These are phyloP conservation scores for Zymoseptoria brevis DNA, from an alignment of 2,329 filamentous ascomycete species.

Conservation along the genomic window DNA sequence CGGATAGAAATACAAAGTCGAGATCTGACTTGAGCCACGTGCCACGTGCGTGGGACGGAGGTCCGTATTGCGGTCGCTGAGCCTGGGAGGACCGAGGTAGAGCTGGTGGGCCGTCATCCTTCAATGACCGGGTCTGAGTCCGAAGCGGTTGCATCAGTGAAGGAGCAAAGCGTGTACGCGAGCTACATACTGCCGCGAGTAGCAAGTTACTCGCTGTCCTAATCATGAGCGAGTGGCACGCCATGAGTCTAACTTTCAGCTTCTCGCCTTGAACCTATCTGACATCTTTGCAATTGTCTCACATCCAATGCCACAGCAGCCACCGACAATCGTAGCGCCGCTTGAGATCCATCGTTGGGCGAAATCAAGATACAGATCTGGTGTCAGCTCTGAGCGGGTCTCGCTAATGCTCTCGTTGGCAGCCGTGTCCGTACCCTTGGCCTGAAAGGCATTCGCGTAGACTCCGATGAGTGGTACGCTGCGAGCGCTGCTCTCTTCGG, in stretches of 20 bases:
- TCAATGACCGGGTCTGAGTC: too few relatives aligned
- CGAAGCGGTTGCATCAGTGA: too few relatives aligned
- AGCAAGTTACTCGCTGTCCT: background rate
- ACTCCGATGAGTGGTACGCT: background rate
- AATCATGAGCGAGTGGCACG: too few relatives aligned
- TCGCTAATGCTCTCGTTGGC: slow-evolving; percentile 1
- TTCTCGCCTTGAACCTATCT: background rate
- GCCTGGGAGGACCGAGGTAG: too few relatives aligned
- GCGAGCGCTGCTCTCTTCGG: background rate
- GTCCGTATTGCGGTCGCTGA: too few relatives aligned
- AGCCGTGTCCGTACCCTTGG: background rate
- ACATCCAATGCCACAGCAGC: slow-evolving; percentile 3
- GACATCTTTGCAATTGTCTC: background rate
- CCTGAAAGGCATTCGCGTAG: slow-evolving; percentile 3
- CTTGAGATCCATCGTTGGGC: background rate
- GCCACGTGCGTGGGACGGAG: too few relatives aligned
- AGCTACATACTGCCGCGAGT: background rate
- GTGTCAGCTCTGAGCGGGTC: background rate
- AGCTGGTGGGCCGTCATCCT: too few relatives aligned
- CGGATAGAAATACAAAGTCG: too few relatives aligned
- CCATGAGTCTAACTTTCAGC: background rate
- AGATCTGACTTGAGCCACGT: too few relatives aligned
- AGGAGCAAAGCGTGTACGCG: too few relatives aligned
- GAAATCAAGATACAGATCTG: background rate
- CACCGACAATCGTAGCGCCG: slow-evolving; percentile 2